These are phyloP conservation scores for Rutstroemia sydowiana DNA, from an alignment of 2,329 filamentous ascomycete species.

Conservation along the genomic window DNA sequence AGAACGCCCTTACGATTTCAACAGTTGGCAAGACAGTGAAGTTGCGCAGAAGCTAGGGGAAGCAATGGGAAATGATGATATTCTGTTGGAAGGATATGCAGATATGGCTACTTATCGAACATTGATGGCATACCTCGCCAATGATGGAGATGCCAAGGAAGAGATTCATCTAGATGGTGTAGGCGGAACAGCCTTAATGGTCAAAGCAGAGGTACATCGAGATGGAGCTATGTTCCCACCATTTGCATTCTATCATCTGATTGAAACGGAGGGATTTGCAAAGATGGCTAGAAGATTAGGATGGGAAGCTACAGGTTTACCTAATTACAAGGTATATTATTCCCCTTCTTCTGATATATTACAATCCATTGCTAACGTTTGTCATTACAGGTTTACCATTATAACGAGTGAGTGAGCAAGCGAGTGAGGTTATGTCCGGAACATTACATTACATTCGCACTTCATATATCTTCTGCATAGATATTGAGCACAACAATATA, in stretches of 20 bases:
- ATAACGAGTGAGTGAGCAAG: constrained; percentile 67
- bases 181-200: constrained; percentile 82
- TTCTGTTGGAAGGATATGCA: constrained; percentile 85
- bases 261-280: constrained; percentile 96
- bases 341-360: neutral
- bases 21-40: constrained; percentile 91
- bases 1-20: constrained; percentile 89
- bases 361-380: neutral
- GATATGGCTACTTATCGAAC: constrained; percentile 89
- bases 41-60: constrained; percentile 67
- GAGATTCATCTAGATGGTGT: constrained; percentile 84
- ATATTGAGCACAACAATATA: constrained; percentile 3
- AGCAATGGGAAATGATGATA: constrained; percentile 84
- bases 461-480: constrained; percentile 4
- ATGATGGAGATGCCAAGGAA: constrained; percentile 47
- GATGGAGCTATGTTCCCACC: constrained; percentile 98
- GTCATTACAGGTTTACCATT: constrained; percentile 67
- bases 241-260: constrained; percentile 92
- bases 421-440: constrained; percentile 2
- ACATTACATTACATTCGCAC: neutral
- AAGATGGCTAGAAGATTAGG: constrained; percentile 91
- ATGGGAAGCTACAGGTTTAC: constrained; percentile 79
- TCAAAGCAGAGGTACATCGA: constrained; percentile 93
- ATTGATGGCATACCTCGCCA: constrained; percentile 79
- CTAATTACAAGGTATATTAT: constrained; percentile 81